phyloP scores from a whole-genome alignment of 176 grass and related monocot species.

The Chrysopogon serrulatus region DNA sequence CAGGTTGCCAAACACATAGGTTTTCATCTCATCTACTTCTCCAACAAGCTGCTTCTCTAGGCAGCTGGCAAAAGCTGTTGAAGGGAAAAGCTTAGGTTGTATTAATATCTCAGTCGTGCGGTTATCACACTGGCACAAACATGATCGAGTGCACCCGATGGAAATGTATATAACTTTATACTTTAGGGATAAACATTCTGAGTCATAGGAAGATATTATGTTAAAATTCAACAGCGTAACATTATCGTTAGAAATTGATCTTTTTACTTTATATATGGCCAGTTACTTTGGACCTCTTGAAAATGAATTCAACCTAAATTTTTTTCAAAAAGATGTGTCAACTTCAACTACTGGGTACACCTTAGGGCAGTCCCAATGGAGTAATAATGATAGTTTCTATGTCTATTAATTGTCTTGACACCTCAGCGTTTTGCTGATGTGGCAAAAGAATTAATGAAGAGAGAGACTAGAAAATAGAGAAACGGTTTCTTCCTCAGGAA shows the following conservation, averaged over 20 bases:
- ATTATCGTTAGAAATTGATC: background rate
- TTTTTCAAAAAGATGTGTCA: background rate
- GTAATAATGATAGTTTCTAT: too few relatives aligned
- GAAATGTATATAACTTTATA: background rate
- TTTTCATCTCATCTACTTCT: background rate
- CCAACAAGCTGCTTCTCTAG: background rate
- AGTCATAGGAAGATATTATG: background rate
- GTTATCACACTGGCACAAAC: background rate
- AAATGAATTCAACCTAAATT: background rate
- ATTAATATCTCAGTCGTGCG: background rate
- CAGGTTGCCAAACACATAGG: background rate
- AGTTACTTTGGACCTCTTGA: background rate
- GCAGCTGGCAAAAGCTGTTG: background rate
- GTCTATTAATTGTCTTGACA: too few relatives aligned
- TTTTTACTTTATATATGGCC: background rate
- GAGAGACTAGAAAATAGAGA: too few relatives aligned
- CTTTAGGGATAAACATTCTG: background rate
- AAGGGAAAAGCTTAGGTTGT: background rate
- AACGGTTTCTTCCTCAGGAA: too few relatives aligned
- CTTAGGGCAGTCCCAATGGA: too few relatives aligned
- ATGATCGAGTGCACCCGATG: background rate
- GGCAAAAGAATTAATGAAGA: too few relatives aligned
- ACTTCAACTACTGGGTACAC: background rate
- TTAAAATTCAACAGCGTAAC: background rate
- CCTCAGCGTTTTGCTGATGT: too few relatives aligned